Conservation (phyloP, 108 stramenopile genomes). For the Nitzschia sp. region DNA sequence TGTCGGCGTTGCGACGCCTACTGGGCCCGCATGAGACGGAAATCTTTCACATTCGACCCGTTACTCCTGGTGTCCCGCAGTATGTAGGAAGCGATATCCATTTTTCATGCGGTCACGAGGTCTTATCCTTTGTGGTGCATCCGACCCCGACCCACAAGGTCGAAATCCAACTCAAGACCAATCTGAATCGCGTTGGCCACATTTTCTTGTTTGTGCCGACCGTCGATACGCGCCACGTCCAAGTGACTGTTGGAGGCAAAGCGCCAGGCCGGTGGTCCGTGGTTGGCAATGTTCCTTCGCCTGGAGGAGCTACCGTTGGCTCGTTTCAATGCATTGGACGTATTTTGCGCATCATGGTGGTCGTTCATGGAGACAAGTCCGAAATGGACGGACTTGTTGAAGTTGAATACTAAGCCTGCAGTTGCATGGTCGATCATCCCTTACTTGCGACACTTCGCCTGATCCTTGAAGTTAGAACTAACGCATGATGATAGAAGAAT, state of each 20-base stretch:
- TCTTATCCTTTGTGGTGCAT: conserved; percentile 52
- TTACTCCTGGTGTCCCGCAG: conserved; percentile 68
- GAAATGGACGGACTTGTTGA: conserved; percentile 50
- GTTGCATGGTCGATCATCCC: too few species aligned
- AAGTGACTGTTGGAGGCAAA: conserved; percentile 51
- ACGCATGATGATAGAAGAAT: too few species aligned
- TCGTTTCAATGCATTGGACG: conserved; percentile 39
- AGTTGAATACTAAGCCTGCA: conserved; percentile 30
- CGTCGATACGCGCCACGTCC: conserved; percentile 37
- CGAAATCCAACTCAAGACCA: conserved; percentile 52
- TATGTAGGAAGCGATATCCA: conserved; percentile 92
- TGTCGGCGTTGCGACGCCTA: conserved; percentile 58
- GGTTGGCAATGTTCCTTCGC: conserved; percentile 58
- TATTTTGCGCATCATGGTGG: conserved; percentile 48
- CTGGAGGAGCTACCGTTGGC: conserved; percentile 8
- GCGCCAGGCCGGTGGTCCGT: conserved; percentile 45
- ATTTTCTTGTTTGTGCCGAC: conserved; percentile 68
- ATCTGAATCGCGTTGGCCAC: conserved; percentile 59
- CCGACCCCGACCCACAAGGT: conserved; percentile 20
- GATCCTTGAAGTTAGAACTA: too few species aligned
- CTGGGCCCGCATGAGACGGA: conserved; percentile 80
- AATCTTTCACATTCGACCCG: conserved; percentile 83
- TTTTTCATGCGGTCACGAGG: conserved; percentile 90
- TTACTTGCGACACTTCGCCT: too few species aligned
- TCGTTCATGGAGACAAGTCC: conserved; percentile 39